Evolutionary conservation across 2,329 filamentous ascomycete species (phyloP), one percentile per base, ranked within the genome.

Genomic region (Fusarium irregulare): DNA sequence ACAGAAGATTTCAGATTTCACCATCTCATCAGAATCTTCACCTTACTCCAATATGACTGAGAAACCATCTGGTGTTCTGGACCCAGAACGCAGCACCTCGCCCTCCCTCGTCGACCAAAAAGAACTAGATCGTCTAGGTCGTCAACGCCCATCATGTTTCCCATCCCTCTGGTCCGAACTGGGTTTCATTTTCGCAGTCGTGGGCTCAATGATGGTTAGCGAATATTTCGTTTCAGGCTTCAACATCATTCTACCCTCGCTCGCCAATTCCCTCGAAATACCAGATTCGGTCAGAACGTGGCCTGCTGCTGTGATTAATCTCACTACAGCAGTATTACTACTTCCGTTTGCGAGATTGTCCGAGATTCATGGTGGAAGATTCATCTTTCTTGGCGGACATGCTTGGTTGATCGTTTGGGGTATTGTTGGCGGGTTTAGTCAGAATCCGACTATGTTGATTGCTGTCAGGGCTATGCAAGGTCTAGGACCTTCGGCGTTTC

Each of bases 151-250:
- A 3, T 80, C 83, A 7, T 80, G 80, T 41, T 90, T 92, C 75
- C 76, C 77, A 12, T 84, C 82, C 4, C 75, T 80, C 49, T 83
- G 83, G 78, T 78, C 85, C n/a, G 91, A 92, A 73, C 65, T 88
- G 7, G 84, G 85, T 23, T 92, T 92, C 74, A 85, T 89, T 74
- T 86, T 88, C 70, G 87, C 87, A 1, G 82, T 91, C 21, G 79
- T 90, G 14, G 85, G 87, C 66, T 90, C 88, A 47, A 89, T 91
- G 80, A 85, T 91, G 65, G 83, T 91, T 73, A 83, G 86, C 71
- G 92, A 94, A 80, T 94, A 91, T 79, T 92, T 91, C 76, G 87
- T 95, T 53, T 92, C 90, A 48, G 93, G 93, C 32, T 96, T 94
- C 77, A 87, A 86, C 63, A 91, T 92, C 69, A 87, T 95, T 27